Percentiles rank a stretch among this genome's conserved stretches.
Evolutionary conservation across 768 basidiomycete genomes (phyloP).

Genomic region (Cystofilobasidium macerans): DNA sequence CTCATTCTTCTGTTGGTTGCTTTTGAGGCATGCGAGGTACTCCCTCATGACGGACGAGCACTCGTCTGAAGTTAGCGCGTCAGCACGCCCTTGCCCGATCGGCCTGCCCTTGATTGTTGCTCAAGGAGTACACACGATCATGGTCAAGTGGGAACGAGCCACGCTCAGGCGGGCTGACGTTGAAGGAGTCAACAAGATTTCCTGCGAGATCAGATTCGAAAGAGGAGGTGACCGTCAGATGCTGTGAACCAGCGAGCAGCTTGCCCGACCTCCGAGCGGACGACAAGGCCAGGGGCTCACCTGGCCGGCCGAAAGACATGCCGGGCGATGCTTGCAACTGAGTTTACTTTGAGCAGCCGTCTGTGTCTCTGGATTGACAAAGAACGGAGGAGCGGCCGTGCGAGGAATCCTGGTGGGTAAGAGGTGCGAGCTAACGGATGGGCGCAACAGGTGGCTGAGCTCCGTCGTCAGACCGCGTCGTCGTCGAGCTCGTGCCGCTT

Average conservation of each 20-base stretch:
- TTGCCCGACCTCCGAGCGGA: background rate
- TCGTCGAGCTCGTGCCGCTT: no score
- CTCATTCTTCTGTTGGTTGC: conserved; percentile 17
- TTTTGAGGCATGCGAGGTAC: conserved; percentile 22
- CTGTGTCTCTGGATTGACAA: no score
- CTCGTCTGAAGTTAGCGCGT: conserved; percentile 16
- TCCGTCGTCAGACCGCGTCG: no score
- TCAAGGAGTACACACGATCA: conserved; percentile 14
- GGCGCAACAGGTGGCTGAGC: no score
- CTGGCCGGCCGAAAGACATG: conserved; percentile 23
- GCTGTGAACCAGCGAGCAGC: no score
- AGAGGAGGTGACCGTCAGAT: background rate
- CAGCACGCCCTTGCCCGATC: background rate
- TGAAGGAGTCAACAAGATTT: conserved; percentile 23
- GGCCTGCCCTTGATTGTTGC: background rate
- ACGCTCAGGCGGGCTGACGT: conserved; percentile 24
- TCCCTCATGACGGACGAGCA: conserved; percentile 24
- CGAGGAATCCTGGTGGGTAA: no score
- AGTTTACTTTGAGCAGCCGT: no score
- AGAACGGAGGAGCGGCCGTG: background rate
- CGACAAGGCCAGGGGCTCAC: background rate
- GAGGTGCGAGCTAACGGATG: no score
- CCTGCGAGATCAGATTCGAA: background rate
- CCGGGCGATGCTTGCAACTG: background rate
- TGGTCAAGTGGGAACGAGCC: conserved; percentile 27